Evolutionary conservation across 2,329 filamentous ascomycete genomes (phyloP).

Genomic region (Immersiporthe knoxdaviesiana): DNA sequence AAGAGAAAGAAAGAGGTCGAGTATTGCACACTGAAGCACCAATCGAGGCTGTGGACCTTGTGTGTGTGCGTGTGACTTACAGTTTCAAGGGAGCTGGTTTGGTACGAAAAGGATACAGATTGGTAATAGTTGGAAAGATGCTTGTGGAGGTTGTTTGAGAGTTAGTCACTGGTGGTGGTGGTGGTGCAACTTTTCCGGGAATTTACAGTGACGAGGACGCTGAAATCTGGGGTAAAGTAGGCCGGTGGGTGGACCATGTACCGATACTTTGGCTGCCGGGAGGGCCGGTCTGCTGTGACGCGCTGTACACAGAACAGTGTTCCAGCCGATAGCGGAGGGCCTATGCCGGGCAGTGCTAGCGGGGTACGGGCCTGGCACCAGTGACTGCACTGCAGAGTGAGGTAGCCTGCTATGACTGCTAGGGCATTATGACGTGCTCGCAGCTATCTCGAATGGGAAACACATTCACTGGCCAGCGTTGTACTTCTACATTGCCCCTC

Average conservation of each 20-base stretch:
- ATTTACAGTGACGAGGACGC: neutral
- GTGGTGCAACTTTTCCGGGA: slow-evolving; percentile 14
- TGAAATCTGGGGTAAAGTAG: slow-evolving; percentile 7
- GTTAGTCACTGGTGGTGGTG: no score
- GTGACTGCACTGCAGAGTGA: neutral
- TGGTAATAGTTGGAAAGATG: neutral
- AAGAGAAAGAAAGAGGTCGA: neutral
- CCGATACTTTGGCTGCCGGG: slow-evolving; percentile 4
- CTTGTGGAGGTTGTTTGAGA: neutral
- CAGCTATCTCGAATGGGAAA: slow-evolving; percentile 8
- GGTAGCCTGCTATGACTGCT: neutral
- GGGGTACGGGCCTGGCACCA: neutral
- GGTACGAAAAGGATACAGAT: neutral
- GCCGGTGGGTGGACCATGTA: neutral
- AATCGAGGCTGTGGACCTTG: no score
- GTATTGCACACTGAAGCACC: neutral
- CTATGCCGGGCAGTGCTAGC: neutral
- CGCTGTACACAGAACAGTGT: neutral
- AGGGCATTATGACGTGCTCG: slow-evolving; percentile 4
- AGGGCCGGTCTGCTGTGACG: neutral
- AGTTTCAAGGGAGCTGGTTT: neutral
- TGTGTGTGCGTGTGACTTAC: neutral
- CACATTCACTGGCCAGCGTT: neutral
- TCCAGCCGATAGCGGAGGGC: slow-evolving; percentile 7
- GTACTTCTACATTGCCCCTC: slow-evolving; percentile 1